phyloP scores from a whole-genome alignment of 208 protist genomes.

The Leishmania amazonensis region DNA sequence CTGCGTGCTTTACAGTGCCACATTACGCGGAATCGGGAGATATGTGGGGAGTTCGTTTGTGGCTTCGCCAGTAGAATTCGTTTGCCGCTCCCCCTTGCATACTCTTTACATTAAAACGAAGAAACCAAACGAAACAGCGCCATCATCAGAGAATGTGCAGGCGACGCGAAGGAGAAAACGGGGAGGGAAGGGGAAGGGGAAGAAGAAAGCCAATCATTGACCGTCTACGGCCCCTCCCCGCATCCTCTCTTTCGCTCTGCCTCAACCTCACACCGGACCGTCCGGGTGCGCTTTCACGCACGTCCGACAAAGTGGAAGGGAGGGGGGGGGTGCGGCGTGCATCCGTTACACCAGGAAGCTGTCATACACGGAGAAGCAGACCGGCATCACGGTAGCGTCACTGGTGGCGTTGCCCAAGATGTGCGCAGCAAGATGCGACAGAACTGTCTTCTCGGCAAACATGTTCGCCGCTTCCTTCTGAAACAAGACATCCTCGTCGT shows the following conservation, averaged over 20 bases:
- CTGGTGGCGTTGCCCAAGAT: slow-evolving; percentile 19
- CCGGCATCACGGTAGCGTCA: neutral
- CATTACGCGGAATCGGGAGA: neutral
- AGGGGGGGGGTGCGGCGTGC: neutral
- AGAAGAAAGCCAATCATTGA: neutral
- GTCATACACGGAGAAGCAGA: slow-evolving; percentile 21
- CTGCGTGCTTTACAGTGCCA: neutral
- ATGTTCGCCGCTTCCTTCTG: slow-evolving; percentile 88
- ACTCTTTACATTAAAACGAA: neutral
- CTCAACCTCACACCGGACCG: neutral
- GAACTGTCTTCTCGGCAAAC: slow-evolving; percentile 68
- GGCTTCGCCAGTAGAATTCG: neutral
- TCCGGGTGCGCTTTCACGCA: neutral
- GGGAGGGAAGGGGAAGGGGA: neutral
- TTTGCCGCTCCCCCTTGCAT: no score
- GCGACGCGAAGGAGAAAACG: neutral
- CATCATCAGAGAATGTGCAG: neutral
- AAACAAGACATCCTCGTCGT: slow-evolving; percentile 79
- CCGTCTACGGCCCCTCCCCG: neutral
- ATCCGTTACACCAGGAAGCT: slow-evolving; percentile 3
- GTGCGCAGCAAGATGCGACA: slow-evolving; percentile 44
- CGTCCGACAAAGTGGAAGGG: neutral
- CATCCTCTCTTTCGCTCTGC: neutral
- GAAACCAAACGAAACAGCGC: neutral
- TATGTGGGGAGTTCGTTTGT: neutral